Conservation (phyloP, 352 stramenopile genomes). For the Pythium apleroticum region DNA sequence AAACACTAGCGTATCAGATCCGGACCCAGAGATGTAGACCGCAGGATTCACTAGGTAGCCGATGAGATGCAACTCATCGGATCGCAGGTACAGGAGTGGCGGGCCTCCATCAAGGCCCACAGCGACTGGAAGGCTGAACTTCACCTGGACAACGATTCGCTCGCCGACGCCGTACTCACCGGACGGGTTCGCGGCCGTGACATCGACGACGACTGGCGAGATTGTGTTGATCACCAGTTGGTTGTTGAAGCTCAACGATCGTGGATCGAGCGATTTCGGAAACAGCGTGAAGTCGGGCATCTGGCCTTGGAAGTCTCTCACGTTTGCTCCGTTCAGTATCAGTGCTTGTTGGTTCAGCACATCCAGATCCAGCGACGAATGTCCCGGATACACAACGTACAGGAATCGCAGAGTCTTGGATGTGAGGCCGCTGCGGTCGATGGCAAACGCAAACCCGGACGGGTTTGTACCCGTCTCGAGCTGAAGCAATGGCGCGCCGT, state of each 20-base stretch:
- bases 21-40: slow-evolving; percentile 51
- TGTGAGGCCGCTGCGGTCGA: slow-evolving; percentile 48
- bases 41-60: slow-evolving; percentile 41
- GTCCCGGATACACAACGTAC: slow-evolving; percentile 47
- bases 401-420: slow-evolving; percentile 45
- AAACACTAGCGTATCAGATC: slow-evolving; percentile 48
- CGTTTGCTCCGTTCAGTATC: slow-evolving; percentile 43
- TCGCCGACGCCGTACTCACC: slow-evolving; percentile 70
- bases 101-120: slow-evolving; percentile 25
- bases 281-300: slow-evolving; percentile 61
- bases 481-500: slow-evolving; percentile 42
- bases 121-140: slow-evolving; percentile 47
- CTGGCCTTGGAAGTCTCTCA: slow-evolving; percentile 42
- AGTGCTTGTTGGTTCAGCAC: slow-evolving; percentile 41
- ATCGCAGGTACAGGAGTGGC: slow-evolving; percentile 42
- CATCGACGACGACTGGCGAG: slow-evolving; percentile 35
- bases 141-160: slow-evolving; percentile 44
- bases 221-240: slow-evolving; percentile 59
- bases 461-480: slow-evolving; percentile 40
- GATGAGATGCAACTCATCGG: slow-evolving; percentile 54
- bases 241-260: slow-evolving; percentile 61
- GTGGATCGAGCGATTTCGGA: slow-evolving; percentile 33
- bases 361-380: slow-evolving; percentile 41
- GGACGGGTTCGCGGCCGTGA: slow-evolving; percentile 43
- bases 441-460: slow-evolving; percentile 42